Percentiles rank a stretch among this genome's conserved stretches.
phyloP scores from a whole-genome alignment of 352 stramenopile species.

The Globisporangium abappressorium region DNA sequence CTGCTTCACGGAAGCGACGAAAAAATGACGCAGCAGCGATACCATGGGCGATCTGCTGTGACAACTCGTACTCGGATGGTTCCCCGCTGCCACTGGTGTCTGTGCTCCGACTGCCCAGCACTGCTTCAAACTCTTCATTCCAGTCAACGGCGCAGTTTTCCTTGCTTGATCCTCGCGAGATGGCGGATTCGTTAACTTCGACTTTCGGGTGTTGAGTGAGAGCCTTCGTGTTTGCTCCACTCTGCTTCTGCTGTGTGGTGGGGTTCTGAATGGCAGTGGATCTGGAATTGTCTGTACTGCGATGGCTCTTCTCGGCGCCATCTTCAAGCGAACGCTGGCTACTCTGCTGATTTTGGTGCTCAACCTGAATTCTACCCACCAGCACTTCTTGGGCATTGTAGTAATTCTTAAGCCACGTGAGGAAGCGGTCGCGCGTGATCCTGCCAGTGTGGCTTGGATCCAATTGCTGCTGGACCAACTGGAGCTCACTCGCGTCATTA shows the following conservation, averaged over 20 bases:
- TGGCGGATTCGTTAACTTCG: neutral
- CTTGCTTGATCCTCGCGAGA: neutral
- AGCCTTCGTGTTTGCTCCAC: no score
- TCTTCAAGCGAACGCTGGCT: conserved; percentile 3
- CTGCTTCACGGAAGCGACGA: conserved; percentile 34
- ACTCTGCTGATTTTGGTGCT: neutral
- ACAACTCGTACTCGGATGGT: neutral
- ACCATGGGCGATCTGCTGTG: conserved; percentile 15
- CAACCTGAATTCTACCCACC: conserved; percentile 3
- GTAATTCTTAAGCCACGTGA: conserved; percentile 40
- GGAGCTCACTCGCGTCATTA: conserved; percentile 34
- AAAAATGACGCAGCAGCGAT: conserved; percentile 30
- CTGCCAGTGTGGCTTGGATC: conserved; percentile 38
- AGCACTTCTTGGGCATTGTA: conserved; percentile 34
- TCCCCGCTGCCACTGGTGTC: neutral
- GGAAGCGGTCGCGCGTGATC: conserved; percentile 37
- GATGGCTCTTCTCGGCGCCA: neutral
- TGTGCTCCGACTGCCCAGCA: neutral
- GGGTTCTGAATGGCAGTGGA: neutral
- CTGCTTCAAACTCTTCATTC: conserved; percentile 5
- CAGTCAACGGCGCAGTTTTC: neutral
- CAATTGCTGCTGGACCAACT: conserved; percentile 51
- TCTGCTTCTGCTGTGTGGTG: neutral
- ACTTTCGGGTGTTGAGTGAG: neutral
- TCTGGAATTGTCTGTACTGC: neutral